A percentile compares a stretch with the other conserved stretches of the same genome.
These are phyloP conservation scores for Erysimum cheiranthoides DNA, from an alignment of 345 rosid species.

Conservation along the genomic window DNA sequence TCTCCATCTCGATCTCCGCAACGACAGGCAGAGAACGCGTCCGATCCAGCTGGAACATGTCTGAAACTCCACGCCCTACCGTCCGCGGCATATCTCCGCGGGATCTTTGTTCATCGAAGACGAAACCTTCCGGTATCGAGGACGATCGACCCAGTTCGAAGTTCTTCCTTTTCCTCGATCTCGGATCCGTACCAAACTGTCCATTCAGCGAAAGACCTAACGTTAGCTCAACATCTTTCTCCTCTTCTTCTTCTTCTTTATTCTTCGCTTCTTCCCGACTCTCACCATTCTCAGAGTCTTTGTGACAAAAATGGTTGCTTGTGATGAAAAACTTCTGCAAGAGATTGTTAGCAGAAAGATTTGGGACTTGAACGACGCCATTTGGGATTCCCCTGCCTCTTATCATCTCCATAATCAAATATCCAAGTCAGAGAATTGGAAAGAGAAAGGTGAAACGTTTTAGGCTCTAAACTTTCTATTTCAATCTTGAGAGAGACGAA, in stretches of 20 bases:
- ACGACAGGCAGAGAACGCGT: conserved; percentile 67
- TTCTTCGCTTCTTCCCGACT: conserved; percentile 38
- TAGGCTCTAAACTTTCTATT: background rate
- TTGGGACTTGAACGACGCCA: conserved; percentile 37
- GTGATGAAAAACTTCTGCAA: conserved; percentile 40
- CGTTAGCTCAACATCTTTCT: conserved; percentile 67
- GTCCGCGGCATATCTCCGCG: conserved; percentile 33
- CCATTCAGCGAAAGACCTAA: conserved; percentile 88
- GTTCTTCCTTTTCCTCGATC: conserved; percentile 50
- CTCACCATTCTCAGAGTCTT: conserved; percentile 33
- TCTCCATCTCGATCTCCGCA: conserved; percentile 60
- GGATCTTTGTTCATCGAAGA: conserved; percentile 33
- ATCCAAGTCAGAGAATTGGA: background rate
- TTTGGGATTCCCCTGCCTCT: conserved; percentile 20
- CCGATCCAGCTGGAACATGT: conserved; percentile 53
- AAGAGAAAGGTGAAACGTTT: background rate
- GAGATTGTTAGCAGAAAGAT: conserved; percentile 36
- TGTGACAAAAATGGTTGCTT: conserved; percentile 28
- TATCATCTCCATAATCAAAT: conserved; percentile 37
- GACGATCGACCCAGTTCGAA: conserved; percentile 57
- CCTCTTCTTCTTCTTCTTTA: conserved; percentile 45
- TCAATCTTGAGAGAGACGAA: conserved; percentile 36
- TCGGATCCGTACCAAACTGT: conserved; percentile 81
- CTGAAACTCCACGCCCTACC: conserved; percentile 34
- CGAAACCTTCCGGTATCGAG: conserved; percentile 67